Evolutionary conservation across 2,329 filamentous ascomycete species (phyloP).

Genomic region (Monosporascus sp.): DNA sequence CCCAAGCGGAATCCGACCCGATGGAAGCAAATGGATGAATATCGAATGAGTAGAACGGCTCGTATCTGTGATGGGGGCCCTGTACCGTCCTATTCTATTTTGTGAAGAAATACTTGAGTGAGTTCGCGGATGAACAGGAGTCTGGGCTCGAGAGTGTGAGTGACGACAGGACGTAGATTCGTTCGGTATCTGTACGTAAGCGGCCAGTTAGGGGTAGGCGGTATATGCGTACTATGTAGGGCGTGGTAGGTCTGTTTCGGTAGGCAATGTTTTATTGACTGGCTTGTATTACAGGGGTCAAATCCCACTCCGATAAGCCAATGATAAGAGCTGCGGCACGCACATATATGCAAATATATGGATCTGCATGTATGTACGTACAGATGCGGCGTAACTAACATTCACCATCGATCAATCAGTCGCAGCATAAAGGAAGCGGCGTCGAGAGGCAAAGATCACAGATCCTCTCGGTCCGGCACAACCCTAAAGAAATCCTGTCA

Average conservation of each 20-base stretch:
- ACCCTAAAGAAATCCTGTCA: too few relatives aligned
- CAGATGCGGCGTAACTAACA: too few relatives aligned
- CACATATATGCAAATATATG: too few relatives aligned
- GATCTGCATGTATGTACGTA: too few relatives aligned
- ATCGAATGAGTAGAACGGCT: background rate
- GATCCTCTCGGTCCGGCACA: too few relatives aligned
- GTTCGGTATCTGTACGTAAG: background rate
- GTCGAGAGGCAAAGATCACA: too few relatives aligned
- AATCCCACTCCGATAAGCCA: background rate
- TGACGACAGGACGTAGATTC: too few relatives aligned
- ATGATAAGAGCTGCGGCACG: too few relatives aligned
- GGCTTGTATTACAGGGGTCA: background rate
- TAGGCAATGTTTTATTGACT: background rate
- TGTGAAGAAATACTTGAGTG: background rate
- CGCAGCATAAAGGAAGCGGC: too few relatives aligned
- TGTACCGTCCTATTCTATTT: background rate
- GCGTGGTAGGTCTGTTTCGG: background rate
- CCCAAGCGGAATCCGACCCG: background rate
- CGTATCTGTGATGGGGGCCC: background rate
- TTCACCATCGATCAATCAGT: too few relatives aligned
- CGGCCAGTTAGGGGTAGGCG: background rate
- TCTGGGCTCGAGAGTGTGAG: background rate
- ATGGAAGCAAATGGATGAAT: background rate
- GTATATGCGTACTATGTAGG: background rate
- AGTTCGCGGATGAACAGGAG: background rate